Evolutionary conservation across 1,139 yeast species (phyloP), one percentile per base, ranked within the genome.

Genomic region (Yamadazyma spencermartinsiae): DNA sequence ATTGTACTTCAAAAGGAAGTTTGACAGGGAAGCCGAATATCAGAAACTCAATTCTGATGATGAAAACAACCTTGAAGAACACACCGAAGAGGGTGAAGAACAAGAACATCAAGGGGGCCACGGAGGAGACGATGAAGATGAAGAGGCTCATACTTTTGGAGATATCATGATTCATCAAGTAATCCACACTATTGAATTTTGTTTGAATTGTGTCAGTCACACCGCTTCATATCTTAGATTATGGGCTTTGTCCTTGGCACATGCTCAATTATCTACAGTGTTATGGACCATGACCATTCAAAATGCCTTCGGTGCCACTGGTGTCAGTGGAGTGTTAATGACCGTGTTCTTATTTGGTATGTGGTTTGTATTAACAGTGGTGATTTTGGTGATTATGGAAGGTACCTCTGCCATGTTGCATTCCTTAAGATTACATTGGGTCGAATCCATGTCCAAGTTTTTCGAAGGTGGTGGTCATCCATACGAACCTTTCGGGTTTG

Each of bases 331-430:
- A 23, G 69, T 74, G 2, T 41, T 76, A 34, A 68, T 69, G 64
- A 68, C 77, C 11, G 86, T 84, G 37, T 61, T 76, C 16, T 65
- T 83, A 54, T 85, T 85, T 60, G 87, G 80, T 32, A 78, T 85
- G 84, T 85, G 94, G 94, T 83, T 85, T 59, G 73, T 74, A 4
- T 66, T 85, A 50, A 82, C 92, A 0, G 85, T 83, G 21, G 77
- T 79, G 53, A 83, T 85, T 46, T 72, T 85, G 58, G 94, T 85
- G 18, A 65, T 81, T 38, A 85, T 85, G 94, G 94, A 85, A 63
- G 94, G 94, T 49, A 85, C 94, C 0, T 83, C 90, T 26, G 94
- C 94, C 31, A 85, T 85, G 94, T 73, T 85, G 59, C 94, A 85
- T 60, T 80, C 90, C 19, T 74, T 85, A 58, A 80, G 94, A 72